These are phyloP conservation scores for Lolium rigidum DNA, from an alignment of 176 grass and related monocot species.

Conservation along the genomic window DNA sequence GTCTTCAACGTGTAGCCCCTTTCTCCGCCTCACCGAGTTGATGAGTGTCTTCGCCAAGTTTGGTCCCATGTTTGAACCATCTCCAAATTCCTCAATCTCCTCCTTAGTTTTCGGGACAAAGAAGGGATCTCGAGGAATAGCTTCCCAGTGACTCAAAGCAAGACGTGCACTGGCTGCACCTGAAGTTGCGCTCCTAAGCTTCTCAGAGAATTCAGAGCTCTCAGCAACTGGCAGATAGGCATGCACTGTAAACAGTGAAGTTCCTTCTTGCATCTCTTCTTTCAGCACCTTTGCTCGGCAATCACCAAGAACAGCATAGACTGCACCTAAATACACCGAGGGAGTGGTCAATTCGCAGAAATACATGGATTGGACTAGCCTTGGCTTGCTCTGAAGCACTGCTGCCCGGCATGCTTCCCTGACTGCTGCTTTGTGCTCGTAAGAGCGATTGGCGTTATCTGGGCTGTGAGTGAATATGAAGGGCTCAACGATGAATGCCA, in stretches of 20 bases:
- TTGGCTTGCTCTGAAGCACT: conserved; percentile 86
- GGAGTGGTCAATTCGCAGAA: conserved; percentile 84
- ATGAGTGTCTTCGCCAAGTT: conserved; percentile 85
- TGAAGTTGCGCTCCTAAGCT: conserved; percentile 70
- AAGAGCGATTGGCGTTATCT: conserved; percentile 57
- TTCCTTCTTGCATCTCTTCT: conserved; percentile 92
- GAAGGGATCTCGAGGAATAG: conserved; percentile 75
- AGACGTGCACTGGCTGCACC: conserved; percentile 83
- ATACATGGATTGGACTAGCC: conserved; percentile 88
- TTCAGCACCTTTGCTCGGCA: conserved; percentile 79
- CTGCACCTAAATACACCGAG: conserved; percentile 61
- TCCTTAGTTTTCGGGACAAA: conserved; percentile 86
- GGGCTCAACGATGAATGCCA: conserved; percentile 78
- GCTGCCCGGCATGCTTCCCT: conserved; percentile 87
- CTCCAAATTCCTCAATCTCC: conserved; percentile 90
- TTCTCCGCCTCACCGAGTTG: conserved; percentile 87
- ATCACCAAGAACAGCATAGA: conserved; percentile 77
- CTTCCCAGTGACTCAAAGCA: conserved; percentile 89
- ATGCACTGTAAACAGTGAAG: conserved; percentile 76
- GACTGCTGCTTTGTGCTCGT: conserved; percentile 77
- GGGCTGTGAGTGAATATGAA: conserved; percentile 69
- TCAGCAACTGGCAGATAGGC: conserved; percentile 82
- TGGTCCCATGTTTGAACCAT: conserved; percentile 82
- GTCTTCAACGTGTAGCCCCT: conserved; percentile 86
- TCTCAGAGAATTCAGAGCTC: conserved; percentile 76